Percentiles rank a stretch among this genome's conserved stretches.
Conservation (phyloP, 1,139 yeast species). For the Pichia sp. region DNA sequence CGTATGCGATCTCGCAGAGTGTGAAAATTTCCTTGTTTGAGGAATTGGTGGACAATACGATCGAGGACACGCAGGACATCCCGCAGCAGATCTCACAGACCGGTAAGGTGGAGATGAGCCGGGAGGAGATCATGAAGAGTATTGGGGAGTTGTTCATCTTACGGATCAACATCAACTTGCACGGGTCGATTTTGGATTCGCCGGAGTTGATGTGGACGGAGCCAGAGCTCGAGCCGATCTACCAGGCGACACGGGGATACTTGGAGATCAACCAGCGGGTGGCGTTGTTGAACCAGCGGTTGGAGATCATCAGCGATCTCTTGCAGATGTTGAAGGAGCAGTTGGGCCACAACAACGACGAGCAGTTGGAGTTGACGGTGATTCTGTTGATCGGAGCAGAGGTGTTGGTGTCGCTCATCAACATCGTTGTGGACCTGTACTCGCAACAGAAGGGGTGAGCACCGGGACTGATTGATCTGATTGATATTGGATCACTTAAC, state of each 20-base stretch:
- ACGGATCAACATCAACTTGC: slow-evolving; percentile 84
- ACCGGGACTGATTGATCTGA: not conserved
- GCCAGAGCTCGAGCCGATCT: slow-evolving; percentile 94
- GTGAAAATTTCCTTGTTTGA: slow-evolving; percentile 93
- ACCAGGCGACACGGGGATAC: slow-evolving; percentile 94
- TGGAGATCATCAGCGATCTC: slow-evolving; percentile 89
- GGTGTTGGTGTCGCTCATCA: slow-evolving; percentile 81
- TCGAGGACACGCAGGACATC: slow-evolving; percentile 93
- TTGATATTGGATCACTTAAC: slow-evolving; percentile 2
- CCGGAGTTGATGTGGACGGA: slow-evolving; percentile 99
- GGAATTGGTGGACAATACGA: slow-evolving; percentile 91
- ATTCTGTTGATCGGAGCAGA: slow-evolving; percentile 91
- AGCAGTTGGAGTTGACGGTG: slow-evolving; percentile 86
- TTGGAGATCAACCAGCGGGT: slow-evolving; percentile 92
- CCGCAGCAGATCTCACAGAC: slow-evolving; percentile 93
- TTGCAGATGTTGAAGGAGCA: slow-evolving; percentile 96
- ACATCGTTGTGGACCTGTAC: slow-evolving; percentile 39
- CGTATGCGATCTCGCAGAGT: slow-evolving; percentile 89
- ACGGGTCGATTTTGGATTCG: slow-evolving; percentile 91
- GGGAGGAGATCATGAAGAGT: slow-evolving; percentile 93
- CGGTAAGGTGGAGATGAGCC: slow-evolving; percentile 90
- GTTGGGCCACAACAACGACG: slow-evolving; percentile 87
- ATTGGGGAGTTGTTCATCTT: slow-evolving; percentile 92
- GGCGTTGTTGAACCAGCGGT: slow-evolving; percentile 77
- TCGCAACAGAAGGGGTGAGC: slow-evolving; percentile 21